Conservation (phyloP, 352 stramenopile species). For the Thraustotheca clavata region DNA sequence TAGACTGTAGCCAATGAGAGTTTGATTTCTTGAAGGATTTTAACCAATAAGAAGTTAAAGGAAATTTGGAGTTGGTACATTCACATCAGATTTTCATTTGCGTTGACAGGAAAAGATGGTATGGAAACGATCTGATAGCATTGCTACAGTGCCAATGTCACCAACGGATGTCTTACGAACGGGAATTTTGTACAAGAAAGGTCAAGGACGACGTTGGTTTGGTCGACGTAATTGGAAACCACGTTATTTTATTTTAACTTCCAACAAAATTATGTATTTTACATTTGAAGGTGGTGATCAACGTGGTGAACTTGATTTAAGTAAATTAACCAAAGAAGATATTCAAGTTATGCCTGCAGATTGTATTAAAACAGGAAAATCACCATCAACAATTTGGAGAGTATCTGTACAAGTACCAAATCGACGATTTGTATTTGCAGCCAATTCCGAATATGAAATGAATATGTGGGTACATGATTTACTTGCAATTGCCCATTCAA, state of each 20-base stretch:
- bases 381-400: constrained; percentile 66
- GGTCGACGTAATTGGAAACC: constrained; percentile 72
- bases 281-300: constrained; percentile 74
- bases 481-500: constrained; percentile 1
- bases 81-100: not conserved
- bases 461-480: constrained; percentile 79
- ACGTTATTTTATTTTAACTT: constrained; percentile 66
- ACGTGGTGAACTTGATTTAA: constrained; percentile 60
- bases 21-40: no score
- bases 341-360: constrained; percentile 75
- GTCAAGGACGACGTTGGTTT: constrained; percentile 42
- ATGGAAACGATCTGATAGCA: not conserved
- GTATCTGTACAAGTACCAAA: constrained; percentile 56
- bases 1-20: no score
- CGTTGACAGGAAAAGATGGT: not conserved
- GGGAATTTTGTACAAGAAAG: constrained; percentile 77
- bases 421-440: constrained; percentile 51
- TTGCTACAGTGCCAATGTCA: not conserved
- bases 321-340: constrained; percentile 44
- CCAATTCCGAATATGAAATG: constrained; percentile 75
- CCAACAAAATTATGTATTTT: constrained; percentile 51
- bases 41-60: not conserved
- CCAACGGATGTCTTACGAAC: constrained; percentile 46
- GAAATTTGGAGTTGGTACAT: not conserved
- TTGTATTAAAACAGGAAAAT: constrained; percentile 63